Base-by-base conservation (phyloP, 1,139 yeast species). In the Kurtzmaniella quercitrusa region DNA sequence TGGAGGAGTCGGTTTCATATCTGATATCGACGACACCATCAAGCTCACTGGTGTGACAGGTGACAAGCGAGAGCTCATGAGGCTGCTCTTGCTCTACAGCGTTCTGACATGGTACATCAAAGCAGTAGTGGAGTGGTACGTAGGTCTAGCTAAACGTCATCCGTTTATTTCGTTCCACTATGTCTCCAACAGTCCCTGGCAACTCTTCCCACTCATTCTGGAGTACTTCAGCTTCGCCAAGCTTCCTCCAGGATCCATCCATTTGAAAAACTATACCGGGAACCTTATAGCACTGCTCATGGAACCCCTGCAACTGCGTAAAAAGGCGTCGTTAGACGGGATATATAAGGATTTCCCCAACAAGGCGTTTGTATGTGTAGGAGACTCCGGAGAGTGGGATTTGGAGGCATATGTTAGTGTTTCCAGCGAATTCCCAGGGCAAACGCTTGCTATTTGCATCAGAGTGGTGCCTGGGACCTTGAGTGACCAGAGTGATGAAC, bases 371-470 rank as follows among this genome's bases (percentile, higher is more conserved):
- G 73, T 93, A 17, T 70, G 95, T 45, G 75, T 93, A 21, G 99
- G 99, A 17, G 99, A 94, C 60, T 85, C 97, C 1, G 98, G 98
- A 1, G 98, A 94, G 59, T 83, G 84, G 50, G 99, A 94, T 64
- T 69, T 93, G 40, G 98, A 94, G 57, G 95, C 98, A 0, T 94
- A 93, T 58, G 75, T 81, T 5, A 85, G 85, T 34, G 65, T 89
- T 34, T 89, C 95, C 0, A 62, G 66, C 34, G 53, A 61, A 25
- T 80, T 68, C 54, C 95, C 96, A 0, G 65, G 70, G 6, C 84
- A 79, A 51, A 71, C 93, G 0, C 52, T 76, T 25, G 94, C 86
- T 1, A 88, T 94, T 6, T 90, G 82, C 59, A 86, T 94, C 38
- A 70, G 98, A 43, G 85, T 85, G 43, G 90, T 94, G 15, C 79